A percentile compares a stretch with the other conserved stretches of the same genome.
Conservation (phyloP, 441 rosid genomes). For the Metrosideros polymorpha region DNA sequence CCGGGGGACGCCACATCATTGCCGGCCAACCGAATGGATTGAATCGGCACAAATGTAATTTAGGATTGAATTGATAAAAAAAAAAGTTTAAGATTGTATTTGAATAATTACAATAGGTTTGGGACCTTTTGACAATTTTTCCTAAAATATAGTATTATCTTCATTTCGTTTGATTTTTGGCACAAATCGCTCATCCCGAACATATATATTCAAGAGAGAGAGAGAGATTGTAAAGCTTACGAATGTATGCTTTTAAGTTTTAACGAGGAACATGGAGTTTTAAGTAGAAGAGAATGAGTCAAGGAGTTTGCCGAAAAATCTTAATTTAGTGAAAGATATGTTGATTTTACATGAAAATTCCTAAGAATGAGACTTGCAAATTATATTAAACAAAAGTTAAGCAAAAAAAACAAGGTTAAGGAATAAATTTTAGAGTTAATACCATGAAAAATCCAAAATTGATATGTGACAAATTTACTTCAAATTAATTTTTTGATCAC, state of each 20-base stretch:
- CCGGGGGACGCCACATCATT: too few species aligned
- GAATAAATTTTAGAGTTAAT: not conserved
- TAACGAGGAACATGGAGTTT: not conserved
- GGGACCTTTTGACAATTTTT: too few species aligned
- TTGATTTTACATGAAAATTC: not conserved
- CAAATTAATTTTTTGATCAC: too few species aligned
- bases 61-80: too few species aligned
- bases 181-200: not conserved
- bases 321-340: not conserved
- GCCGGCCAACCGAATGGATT: too few species aligned
- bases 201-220: not conserved
- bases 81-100: too few species aligned
- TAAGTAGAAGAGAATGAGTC: not conserved
- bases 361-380: not conserved
- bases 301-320: not conserved
- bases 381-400: not conserved
- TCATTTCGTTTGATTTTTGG: not conserved
- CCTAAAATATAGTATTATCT: not conserved
- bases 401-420: not conserved
- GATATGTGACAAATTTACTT: too few species aligned
- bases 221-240: not conserved
- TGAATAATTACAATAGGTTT: too few species aligned
- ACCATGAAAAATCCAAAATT: too few species aligned
- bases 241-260: not conserved
- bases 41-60: too few species aligned